A percentile compares a stretch with the other conserved stretches of the same genome.
Conservation (phyloP, 2,329 filamentous ascomycete species). For the Bipolaris cookei region DNA sequence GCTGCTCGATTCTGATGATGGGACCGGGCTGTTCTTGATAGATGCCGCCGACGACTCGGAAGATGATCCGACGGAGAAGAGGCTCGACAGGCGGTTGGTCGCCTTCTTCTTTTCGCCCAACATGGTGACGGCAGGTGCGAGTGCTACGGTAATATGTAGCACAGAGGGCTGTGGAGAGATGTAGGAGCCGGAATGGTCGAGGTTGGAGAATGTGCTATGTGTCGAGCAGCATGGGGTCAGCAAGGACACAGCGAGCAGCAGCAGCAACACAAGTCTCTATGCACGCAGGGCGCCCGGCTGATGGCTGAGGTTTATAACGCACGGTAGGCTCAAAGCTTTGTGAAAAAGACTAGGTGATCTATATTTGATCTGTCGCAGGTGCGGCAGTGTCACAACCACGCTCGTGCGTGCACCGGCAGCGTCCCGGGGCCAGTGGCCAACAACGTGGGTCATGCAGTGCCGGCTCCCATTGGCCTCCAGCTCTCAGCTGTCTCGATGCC, state of each 20-base stretch:
- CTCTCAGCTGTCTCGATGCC: conserved; percentile 2
- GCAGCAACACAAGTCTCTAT: conserved; percentile 29
- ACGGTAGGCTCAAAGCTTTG: conserved; percentile 18
- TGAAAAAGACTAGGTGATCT: conserved; percentile 28
- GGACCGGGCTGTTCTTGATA: conserved; percentile 24
- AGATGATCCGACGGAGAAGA: conserved; percentile 37
- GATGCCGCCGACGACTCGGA: conserved; percentile 24
- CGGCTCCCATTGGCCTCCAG: conserved; percentile 13
- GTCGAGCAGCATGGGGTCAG: conserved; percentile 20
- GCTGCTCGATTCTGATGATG: conserved; percentile 38
- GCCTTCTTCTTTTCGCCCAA: conserved; percentile 42
- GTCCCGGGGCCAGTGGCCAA: conserved; percentile 23
- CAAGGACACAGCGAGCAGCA: conserved; percentile 22
- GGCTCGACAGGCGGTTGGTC: conserved; percentile 43
- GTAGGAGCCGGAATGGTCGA: conserved; percentile 4
- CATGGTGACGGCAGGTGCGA: conserved; percentile 17
- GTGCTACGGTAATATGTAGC: neutral
- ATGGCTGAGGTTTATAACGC: conserved; percentile 18
- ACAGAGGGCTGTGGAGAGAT: neutral
- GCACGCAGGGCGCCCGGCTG: conserved; percentile 21
- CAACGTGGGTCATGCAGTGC: conserved; percentile 19
- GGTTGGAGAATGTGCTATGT: conserved; percentile 10
- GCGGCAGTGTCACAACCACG: conserved; percentile 28
- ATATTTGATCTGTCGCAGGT: conserved; percentile 39
- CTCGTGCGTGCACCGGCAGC: conserved; percentile 28